Percentiles rank a stretch among this genome's conserved stretches.
Conservation (phyloP, 106 monocot species). For the Iris macrosiphon region DNA sequence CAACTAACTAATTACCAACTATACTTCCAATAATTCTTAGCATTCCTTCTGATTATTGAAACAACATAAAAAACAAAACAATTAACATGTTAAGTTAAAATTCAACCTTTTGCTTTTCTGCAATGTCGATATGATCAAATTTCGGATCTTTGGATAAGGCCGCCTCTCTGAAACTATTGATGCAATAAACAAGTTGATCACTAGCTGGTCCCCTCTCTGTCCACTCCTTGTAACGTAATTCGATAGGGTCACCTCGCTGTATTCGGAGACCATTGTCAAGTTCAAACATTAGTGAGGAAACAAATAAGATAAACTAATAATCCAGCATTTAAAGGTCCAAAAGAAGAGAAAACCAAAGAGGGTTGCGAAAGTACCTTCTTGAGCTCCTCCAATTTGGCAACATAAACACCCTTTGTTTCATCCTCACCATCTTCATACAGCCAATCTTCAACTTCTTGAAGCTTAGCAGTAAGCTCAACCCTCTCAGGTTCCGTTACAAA, state of each 20-base stretch:
- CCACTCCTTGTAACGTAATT: slow-evolving; percentile 68
- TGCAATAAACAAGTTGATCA: slow-evolving; percentile 59
- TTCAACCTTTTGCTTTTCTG: slow-evolving; percentile 89
- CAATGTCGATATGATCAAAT: slow-evolving; percentile 89
- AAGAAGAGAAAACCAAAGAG: neutral
- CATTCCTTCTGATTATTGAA: no score
- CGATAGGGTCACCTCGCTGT: slow-evolving; percentile 88
- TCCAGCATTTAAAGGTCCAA: neutral
- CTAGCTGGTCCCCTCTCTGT: slow-evolving; percentile 52
- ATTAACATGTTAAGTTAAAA: neutral
- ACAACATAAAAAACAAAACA: no score
- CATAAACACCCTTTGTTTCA: slow-evolving; percentile 86
- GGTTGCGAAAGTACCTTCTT: slow-evolving; percentile 61
- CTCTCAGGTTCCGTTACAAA: slow-evolving; percentile 49
- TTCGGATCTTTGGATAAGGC: slow-evolving; percentile 72
- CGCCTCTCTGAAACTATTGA: slow-evolving; percentile 76
- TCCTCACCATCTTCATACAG: slow-evolving; percentile 98
- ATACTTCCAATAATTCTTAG: no score
- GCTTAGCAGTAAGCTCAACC: slow-evolving; percentile 53
- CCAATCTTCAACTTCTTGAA: slow-evolving; percentile 96
- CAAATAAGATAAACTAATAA: neutral
- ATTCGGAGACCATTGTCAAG: slow-evolving; percentile 1
- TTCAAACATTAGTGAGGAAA: neutral
- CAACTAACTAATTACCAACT: no score
- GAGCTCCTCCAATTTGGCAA: slow-evolving; percentile 84